These are phyloP conservation scores for Vigna radiata DNA, from an alignment of 306 rosid species.

Conservation along the genomic window DNA sequence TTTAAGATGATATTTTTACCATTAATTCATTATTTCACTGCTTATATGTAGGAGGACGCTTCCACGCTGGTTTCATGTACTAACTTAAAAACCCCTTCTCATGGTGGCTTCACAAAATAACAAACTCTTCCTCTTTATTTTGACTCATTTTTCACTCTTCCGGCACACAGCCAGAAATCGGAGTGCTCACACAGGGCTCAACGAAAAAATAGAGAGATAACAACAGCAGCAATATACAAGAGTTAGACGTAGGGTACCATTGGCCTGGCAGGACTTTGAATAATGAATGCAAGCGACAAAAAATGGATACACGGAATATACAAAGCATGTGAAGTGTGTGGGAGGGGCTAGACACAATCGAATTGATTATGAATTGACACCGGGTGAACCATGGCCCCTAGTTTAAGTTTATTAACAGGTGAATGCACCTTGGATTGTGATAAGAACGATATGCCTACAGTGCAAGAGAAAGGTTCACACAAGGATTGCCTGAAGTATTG, in stretches of 20 bases:
- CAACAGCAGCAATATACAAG: neutral
- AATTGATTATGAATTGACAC: neutral
- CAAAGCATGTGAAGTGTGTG: neutral
- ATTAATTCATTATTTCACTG: too few species aligned
- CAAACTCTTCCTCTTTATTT: neutral
- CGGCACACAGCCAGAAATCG: neutral
- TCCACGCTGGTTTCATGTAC: neutral
- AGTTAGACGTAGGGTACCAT: neutral
- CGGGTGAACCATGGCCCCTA: neutral
- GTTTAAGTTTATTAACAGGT: neutral
- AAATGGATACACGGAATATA: neutral
- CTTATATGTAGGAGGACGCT: neutral
- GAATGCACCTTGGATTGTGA: neutral
- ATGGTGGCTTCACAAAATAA: neutral
- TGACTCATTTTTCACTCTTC: conserved; percentile 8
- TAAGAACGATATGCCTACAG: neutral
- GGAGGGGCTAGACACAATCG: neutral
- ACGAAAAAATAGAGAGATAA: neutral
- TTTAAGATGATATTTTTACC: too few species aligned
- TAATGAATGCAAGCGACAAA: neutral
- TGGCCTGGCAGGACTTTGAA: neutral
- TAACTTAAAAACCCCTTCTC: neutral
- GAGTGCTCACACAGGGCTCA: neutral
- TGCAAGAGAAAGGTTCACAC: neutral
- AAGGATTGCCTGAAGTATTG: neutral